Base-by-base conservation (phyloP, 352 stramenopile genomes). In the Globisporangium orthogonon region DNA sequence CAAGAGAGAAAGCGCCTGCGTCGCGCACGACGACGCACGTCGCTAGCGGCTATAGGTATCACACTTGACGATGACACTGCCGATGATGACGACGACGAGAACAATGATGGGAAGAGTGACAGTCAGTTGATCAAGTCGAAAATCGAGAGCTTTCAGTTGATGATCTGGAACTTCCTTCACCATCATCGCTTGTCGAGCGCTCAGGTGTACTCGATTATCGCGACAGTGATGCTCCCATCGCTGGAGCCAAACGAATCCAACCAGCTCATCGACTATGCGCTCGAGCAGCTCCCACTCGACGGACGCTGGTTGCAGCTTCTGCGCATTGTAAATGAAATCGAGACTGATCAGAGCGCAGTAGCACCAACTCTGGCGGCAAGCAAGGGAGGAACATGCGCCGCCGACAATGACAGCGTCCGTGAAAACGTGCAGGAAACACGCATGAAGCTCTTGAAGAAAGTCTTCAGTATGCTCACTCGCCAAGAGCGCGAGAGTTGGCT, bases 111-210 rank as follows among this genome's bases (percentile, higher is more conserved):
- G 10, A 33, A 17, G 6, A 18, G 23, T 14, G 39, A 13, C 7
- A 39, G 11, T 2, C 39, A 52, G 30, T 45, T 43, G 7, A 48
- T 50, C 1, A 50, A 64, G 18, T 61, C 52, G 5, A 71, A 62
- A 13, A 67, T 81, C 49, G 78, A 89, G 29, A 63, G 70, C 28
- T 83, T 89, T 48, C 72, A 87, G 61, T 60, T 84, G 37, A 71
- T 86, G 39, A 66, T 86, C 52, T 69, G 75, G 66, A 89, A 80
- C 47, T 87, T 82, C 18, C 41, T 87, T 4, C 76, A 73, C 31
- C 70, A 75, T 31, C 68, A 89, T 40, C 69, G 66, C 7, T 52
- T 82, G 3, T 66, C 76, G 2, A 86, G 78, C 39, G 45, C 64
- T 0, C 70, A 89, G 48, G 44, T 89, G 17, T 62, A 78, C 15